Evolutionary conservation across 495 filamentous ascomycete species (phyloP), one percentile per base, ranked within the genome.

Genomic region (Hypoxylon crocopeplum): DNA sequence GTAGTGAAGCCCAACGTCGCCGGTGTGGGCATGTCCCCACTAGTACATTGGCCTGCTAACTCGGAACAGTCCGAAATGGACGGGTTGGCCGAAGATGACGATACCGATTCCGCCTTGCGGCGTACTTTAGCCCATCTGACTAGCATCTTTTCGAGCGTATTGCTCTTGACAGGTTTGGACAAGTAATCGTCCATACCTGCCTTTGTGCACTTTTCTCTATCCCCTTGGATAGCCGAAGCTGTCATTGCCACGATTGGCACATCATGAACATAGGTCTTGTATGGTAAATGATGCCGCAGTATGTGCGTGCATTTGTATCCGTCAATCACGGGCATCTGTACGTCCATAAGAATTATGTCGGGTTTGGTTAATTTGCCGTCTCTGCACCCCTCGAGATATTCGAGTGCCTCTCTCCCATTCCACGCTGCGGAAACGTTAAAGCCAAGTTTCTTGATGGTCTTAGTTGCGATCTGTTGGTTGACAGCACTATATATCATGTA

Each of bases 171-270:
- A 0, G 90, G 90, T 61, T 93, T 94, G 13, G 88, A 77, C 3
- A 94, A 72, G 62, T 94, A 93, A 69, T 93, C 90, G 59, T 93
- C 88, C 90, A 93, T 93, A 6, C 91, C 91, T 5, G 87, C 87
- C 46, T 76, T 75, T 50, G 81, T 79, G 59, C 89, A 93, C 66
- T 91, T 93, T 65, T 93, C 90, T 13, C 76, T 78, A 63, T 93
- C 90, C 3, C 90, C 91, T 57, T 91, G 84, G 56, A 93, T 92
- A 0, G 90, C 90, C 22, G 83, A 86, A 1, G 91, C 90, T 0
- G 91, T 93, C 82, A 94, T 86, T 6, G 90, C 91, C 4, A 95
- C 82, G 24, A 93, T 90, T 0, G 88, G 88, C 1, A 90, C 80
- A 1, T 81, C 70, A 15, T 74, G 74, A 12, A 80, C 75, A 11